Evolutionary conservation across 495 filamentous ascomycete genomes (phyloP).

Genomic region (Geoglossum glabrum): DNA sequence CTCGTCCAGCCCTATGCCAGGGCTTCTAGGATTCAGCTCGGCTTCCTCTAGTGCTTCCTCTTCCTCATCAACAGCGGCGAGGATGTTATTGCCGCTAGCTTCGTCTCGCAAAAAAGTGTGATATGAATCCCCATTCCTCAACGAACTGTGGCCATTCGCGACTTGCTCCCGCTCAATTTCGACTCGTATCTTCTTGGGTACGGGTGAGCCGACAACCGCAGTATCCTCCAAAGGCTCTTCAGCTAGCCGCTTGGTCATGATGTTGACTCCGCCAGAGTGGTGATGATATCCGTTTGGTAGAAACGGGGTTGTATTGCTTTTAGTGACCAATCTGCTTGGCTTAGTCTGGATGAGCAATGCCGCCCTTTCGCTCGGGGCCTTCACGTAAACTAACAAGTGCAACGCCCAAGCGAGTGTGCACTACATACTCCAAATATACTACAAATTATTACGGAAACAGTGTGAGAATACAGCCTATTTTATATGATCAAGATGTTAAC

Average conservation of each 20-base stretch:
- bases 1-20: conserved; percentile 20
- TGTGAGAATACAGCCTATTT: too few relatives aligned
- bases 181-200: conserved; percentile 49
- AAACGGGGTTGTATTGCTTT: too few relatives aligned
- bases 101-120: conserved; percentile 15
- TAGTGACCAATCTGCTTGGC: too few relatives aligned
- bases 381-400: too few relatives aligned
- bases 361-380: too few relatives aligned
- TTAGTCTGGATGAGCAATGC: too few relatives aligned
- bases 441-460: too few relatives aligned
- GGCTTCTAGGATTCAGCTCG: conserved; percentile 26
- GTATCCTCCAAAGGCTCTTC: conserved; percentile 54
- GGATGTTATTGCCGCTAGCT: conserved; percentile 20
- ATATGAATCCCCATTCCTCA: conserved; percentile 5
- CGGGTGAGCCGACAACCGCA: conserved; percentile 38
- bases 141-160: conserved; percentile 19
- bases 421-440: too few relatives aligned
- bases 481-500: too few relatives aligned
- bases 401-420: too few relatives aligned
- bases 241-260: conserved; percentile 61
- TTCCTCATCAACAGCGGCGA: conserved; percentile 22
- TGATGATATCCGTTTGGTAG: background rate
- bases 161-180: conserved; percentile 14
- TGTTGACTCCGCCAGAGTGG: background rate
- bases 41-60: conserved; percentile 20